phyloP scores from a whole-genome alignment of 2,329 filamentous ascomycete genomes.

The Claviceps capensis region DNA sequence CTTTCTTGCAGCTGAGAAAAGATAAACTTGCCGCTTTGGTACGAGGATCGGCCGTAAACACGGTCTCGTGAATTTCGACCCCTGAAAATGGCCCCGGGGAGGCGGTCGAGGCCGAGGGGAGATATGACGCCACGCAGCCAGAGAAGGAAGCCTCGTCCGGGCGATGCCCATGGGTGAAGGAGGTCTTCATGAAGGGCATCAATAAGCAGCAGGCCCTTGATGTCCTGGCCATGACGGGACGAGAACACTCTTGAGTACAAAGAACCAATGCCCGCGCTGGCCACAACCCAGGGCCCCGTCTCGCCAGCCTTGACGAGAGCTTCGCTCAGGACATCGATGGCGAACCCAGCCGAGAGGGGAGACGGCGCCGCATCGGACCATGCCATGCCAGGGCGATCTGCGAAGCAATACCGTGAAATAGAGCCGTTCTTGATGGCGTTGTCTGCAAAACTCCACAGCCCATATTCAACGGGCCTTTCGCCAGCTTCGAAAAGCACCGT shows the following conservation, averaged over 20 bases:
- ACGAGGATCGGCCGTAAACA: conserved; percentile 65
- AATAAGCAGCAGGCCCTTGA: conserved; percentile 70
- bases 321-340: conserved; percentile 78
- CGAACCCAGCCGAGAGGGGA: conserved; percentile 84
- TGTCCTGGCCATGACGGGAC: conserved; percentile 59
- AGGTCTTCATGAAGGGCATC: conserved; percentile 84
- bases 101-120: conserved; percentile 70
- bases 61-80: conserved; percentile 72
- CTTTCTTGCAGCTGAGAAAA: conserved; percentile 90
- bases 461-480: conserved; percentile 63
- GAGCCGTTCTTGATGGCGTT: conserved; percentile 64
- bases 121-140: conserved; percentile 81
- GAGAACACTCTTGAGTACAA: conserved; percentile 88
- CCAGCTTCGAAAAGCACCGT: conserved; percentile 81
- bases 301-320: conserved; percentile 70
- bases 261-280: conserved; percentile 74
- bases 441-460: conserved; percentile 68
- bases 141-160: conserved; percentile 64
- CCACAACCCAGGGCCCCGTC: conserved; percentile 75
- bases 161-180: conserved; percentile 50
- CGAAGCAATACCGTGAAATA: conserved; percentile 85
- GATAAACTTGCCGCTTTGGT: conserved; percentile 70
- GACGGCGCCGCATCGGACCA: conserved; percentile 88
- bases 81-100: conserved; percentile 68
- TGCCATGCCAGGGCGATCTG: conserved; percentile 78